A percentile compares a stretch with the other conserved stretches of the same genome.
Conservation (phyloP, 257 asterid species). For the Echites panduratus region DNA sequence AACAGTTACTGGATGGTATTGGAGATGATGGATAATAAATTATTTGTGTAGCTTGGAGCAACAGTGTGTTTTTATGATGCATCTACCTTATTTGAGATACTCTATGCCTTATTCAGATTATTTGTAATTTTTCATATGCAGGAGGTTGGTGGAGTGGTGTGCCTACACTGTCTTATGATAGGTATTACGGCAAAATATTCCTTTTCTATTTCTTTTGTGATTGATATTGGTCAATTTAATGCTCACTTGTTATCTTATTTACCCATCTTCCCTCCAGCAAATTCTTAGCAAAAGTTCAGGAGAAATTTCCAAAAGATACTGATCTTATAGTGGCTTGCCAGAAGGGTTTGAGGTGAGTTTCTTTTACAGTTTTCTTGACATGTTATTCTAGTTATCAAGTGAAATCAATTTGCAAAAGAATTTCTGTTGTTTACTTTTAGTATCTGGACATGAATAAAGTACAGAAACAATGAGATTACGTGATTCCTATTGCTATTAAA, state of each 20-base stretch:
- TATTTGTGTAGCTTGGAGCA: neutral
- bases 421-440: neutral
- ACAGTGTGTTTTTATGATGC: neutral
- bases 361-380: slow-evolving; percentile 10
- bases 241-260: neutral
- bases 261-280: slow-evolving; percentile 35
- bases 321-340: slow-evolving; percentile 93
- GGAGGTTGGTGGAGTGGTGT: slow-evolving; percentile 99
- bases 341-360: slow-evolving; percentile 86
- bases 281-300: slow-evolving; percentile 60
- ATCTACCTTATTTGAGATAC: neutral
- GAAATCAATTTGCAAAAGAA: neutral
- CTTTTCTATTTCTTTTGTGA: neutral
- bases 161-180: slow-evolving; percentile 64
- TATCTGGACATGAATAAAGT: neutral
- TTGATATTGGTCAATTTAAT: neutral
- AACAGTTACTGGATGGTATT: neutral
- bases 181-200: slow-evolving; percentile 32
- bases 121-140: slow-evolving; percentile 16
- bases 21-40: neutral
- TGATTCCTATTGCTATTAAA: neutral
- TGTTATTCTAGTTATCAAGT: neutral
- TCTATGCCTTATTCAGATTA: neutral
- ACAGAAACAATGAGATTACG: neutral
- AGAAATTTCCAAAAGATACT: slow-evolving; percentile 68